Conservation (phyloP, 75 land plant genomes). For the Sequoia sempervirens region DNA sequence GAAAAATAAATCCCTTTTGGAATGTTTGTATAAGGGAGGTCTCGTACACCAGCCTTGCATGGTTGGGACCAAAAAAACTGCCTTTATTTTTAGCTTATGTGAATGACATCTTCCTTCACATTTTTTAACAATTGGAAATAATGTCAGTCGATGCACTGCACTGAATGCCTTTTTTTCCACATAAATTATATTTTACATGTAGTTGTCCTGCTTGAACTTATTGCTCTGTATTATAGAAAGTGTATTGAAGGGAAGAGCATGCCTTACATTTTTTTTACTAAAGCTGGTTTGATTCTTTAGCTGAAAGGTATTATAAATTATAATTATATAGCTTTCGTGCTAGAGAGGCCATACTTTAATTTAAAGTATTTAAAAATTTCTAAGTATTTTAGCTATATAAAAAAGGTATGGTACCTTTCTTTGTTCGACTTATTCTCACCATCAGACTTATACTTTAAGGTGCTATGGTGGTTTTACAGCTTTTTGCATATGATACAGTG, state of each 20-base stretch:
- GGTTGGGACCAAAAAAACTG: background rate
- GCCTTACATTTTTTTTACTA: background rate
- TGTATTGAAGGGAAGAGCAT: background rate
- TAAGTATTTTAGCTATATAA: background rate
- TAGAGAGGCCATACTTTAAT: background rate
- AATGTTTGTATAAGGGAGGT: too few relatives aligned
- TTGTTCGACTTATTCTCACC: background rate
- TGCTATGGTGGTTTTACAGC: conserved; percentile 37
- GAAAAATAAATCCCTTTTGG: too few relatives aligned
- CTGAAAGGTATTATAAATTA: background rate
- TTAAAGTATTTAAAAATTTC: background rate
- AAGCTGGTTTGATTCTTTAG: background rate
- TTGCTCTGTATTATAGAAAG: background rate
- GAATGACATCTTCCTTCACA: background rate
- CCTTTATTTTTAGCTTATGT: background rate
- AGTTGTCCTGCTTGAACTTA: background rate
- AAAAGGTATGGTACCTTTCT: background rate
- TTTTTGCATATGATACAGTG: conserved; percentile 91
- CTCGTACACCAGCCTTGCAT: too few relatives aligned
- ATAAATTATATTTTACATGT: background rate
- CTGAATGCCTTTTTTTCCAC: background rate
- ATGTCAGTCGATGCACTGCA: background rate
- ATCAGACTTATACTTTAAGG: background rate
- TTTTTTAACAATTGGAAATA: background rate
- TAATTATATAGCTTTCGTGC: background rate